Evolutionary conservation across 371 early-diverging fungal species (phyloP).

Genomic region (Mortierella sp.): DNA sequence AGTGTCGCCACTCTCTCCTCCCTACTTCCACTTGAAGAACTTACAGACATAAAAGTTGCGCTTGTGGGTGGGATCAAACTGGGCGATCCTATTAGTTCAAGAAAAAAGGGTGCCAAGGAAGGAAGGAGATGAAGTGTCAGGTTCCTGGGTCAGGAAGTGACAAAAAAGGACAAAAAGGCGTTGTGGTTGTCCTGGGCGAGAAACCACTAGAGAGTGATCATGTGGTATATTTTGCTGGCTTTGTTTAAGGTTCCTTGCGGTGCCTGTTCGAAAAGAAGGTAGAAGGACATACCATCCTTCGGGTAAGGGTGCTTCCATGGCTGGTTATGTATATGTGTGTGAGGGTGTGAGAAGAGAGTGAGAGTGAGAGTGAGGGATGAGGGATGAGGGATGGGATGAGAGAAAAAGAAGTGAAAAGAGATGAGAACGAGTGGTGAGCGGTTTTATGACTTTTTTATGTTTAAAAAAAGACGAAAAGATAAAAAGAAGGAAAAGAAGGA

Average conservation of each 20-base stretch:
- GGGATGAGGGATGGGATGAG: background rate
- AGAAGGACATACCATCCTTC: slow-evolving; percentile 35
- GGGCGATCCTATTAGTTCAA: slow-evolving; percentile 33
- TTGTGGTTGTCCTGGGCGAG: background rate
- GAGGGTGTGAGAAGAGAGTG: background rate
- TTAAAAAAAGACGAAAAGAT: background rate
- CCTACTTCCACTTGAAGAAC: background rate
- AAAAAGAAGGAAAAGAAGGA: background rate
- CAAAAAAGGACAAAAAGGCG: background rate
- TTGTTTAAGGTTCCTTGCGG: background rate
- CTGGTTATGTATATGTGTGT: background rate
- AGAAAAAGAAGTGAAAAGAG: background rate
- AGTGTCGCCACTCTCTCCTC: background rate
- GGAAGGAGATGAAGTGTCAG: background rate
- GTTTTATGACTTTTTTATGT: no score
- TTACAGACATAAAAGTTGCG: slow-evolving; percentile 49
- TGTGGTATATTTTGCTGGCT: background rate
- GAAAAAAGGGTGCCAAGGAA: background rate
- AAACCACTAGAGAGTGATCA: background rate
- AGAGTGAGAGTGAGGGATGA: background rate
- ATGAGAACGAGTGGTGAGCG: background rate
- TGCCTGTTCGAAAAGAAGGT: background rate
- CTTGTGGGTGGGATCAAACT: slow-evolving; percentile 45
- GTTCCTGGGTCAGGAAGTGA: background rate
- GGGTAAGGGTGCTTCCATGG: slow-evolving; percentile 40